These are phyloP conservation scores for Solanum arcanum DNA, from an alignment of 257 asterid species.

Conservation along the genomic window DNA sequence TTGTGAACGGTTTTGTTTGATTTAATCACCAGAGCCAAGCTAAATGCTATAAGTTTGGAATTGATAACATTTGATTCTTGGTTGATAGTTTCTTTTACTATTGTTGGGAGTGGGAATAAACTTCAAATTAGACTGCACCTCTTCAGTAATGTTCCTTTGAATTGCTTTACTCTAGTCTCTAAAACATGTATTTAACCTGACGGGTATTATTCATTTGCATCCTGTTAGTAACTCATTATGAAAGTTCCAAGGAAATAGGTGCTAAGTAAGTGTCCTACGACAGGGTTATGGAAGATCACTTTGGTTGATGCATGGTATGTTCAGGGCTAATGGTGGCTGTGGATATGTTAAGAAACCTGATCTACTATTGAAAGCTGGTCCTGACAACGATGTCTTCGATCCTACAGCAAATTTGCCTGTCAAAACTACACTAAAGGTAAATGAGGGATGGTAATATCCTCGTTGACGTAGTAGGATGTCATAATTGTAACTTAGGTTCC, in stretches of 20 bases:
- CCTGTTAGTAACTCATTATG: neutral
- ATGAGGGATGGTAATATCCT: neutral
- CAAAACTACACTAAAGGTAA: constrained; percentile 70
- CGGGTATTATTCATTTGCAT: neutral
- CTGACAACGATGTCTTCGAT: constrained; percentile 46
- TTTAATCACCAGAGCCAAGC: neutral
- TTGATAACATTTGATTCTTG: neutral
- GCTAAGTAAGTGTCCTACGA: neutral
- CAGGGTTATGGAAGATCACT: constrained; percentile 96
- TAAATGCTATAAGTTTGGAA: neutral
- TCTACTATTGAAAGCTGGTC: constrained; percentile 40
- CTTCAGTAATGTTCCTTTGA: neutral
- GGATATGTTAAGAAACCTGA: constrained; percentile 85
- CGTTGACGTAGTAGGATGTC: neutral
- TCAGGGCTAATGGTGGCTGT: constrained; percentile 81
- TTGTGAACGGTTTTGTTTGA: neutral
- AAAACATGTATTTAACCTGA: neutral
- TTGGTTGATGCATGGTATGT: constrained; percentile 97
- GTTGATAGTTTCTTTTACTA: neutral
- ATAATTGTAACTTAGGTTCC: neutral
- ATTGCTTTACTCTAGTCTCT: neutral
- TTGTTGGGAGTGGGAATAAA: neutral
- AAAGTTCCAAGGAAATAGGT: neutral
- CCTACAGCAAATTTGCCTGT: constrained; percentile 39
- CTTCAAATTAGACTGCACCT: neutral